These are phyloP conservation scores for Fomitopsis schrenkii DNA, from an alignment of 1,284 basidiomycete genomes.

Conservation along the genomic window DNA sequence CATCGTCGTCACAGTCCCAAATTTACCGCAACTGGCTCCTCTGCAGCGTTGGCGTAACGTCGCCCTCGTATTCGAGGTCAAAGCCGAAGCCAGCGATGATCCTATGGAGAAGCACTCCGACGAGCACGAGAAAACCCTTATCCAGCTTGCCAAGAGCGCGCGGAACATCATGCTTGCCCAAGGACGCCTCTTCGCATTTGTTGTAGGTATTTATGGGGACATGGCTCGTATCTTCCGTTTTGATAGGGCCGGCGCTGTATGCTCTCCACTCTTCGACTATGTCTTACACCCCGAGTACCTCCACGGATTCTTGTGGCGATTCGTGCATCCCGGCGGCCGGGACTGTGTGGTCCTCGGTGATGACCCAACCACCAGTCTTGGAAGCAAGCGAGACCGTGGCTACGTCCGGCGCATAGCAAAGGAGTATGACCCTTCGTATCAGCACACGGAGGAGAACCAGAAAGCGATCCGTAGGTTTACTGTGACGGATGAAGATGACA, in stretches of 20 bases:
- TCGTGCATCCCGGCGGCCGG: slow-evolving; percentile 9
- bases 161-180: slow-evolving; percentile 11
- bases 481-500: neutral
- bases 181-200: slow-evolving; percentile 4
- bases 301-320: slow-evolving; percentile 12
- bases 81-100: neutral
- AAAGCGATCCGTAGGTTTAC: neutral
- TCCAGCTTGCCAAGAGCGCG: slow-evolving; percentile 9
- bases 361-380: slow-evolving; percentile 4
- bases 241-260: slow-evolving; percentile 11
- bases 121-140: neutral
- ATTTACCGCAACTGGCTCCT: neutral
- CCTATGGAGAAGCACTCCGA: neutral
- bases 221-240: slow-evolving; percentile 15
- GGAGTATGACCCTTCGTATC: neutral
- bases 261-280: slow-evolving; percentile 3
- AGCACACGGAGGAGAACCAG: neutral
- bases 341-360: slow-evolving; percentile 6
- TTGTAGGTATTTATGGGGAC: slow-evolving; percentile 15
- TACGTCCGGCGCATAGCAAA: neutral
- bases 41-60: neutral
- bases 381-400: neutral
- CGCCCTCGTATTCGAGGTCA: neutral
- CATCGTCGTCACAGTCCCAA: neutral
- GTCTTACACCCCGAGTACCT: slow-evolving; percentile 4